Conservation (phyloP, 129 eudicot species). For the Tagetes erecta region DNA sequence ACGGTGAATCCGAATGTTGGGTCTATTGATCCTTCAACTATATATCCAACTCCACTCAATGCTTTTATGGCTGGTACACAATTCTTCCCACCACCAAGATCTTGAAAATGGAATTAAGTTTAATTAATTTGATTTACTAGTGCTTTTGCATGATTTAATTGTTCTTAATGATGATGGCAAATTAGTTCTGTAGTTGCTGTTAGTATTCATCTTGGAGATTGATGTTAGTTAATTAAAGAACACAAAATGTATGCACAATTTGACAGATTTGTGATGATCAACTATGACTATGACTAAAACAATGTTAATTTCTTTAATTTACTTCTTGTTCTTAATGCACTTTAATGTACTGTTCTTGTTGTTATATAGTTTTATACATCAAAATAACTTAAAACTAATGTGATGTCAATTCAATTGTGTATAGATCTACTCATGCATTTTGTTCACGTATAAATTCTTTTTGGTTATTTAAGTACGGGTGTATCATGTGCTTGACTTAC, state of each 20-base stretch:
- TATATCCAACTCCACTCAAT: conserved; percentile 74
- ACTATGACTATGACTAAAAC: conserved; percentile 13
- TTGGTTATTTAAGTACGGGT: too few species aligned
- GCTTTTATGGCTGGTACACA: conserved; percentile 97
- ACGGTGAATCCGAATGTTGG: conserved; percentile 34
- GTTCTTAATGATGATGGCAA: conserved; percentile 15
- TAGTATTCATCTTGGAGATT: conserved; percentile 31
- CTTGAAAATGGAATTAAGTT: conserved; percentile 38
- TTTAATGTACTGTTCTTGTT: background rate
- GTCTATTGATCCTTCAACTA: conserved; percentile 56
- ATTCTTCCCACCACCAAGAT: conserved; percentile 86
- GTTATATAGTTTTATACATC: background rate
- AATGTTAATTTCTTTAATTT: conserved; percentile 21
- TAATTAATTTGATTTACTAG: background rate
- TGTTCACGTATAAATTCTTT: too few species aligned
- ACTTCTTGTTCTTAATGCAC: too few species aligned
- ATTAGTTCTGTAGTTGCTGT: conserved; percentile 32
- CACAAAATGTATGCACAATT: conserved; percentile 29
- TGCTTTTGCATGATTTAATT: conserved; percentile 33
- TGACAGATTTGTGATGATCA: conserved; percentile 26
- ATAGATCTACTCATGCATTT: too few species aligned
- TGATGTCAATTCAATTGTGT: too few species aligned
- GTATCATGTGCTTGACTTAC: too few species aligned
- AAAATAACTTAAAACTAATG: too few species aligned
- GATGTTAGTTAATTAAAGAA: background rate